Evolutionary conservation across 1,139 yeast species (phyloP).

Genomic region (Entelexis paramagnoliae): DNA sequence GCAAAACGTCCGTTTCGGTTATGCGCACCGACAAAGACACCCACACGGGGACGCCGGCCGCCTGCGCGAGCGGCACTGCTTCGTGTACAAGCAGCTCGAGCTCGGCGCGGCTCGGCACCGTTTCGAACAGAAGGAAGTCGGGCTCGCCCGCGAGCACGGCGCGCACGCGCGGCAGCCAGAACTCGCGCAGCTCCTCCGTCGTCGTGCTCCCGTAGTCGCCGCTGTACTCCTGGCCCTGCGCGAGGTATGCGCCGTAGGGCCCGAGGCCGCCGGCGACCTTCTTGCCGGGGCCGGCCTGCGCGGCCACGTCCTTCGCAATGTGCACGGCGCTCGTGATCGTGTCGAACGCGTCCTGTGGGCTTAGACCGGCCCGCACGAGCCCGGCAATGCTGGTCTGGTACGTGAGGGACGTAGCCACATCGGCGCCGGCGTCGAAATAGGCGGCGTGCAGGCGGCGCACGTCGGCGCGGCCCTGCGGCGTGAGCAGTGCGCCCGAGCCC

Average conservation of each 20-base stretch:
- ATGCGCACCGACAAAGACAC: conserved; percentile 34
- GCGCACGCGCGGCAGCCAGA: conserved; percentile 43
- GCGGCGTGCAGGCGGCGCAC: conserved; percentile 43
- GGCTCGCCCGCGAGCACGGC: conserved; percentile 37
- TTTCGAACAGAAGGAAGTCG: conserved; percentile 53
- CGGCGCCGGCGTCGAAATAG: conserved; percentile 47
- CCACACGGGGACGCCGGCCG: conserved; percentile 27
- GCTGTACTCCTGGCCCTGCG: conserved; percentile 59
- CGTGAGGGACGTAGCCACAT: conserved; percentile 48
- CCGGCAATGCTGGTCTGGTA: conserved; percentile 50
- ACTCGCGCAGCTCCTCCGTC: conserved; percentile 33
- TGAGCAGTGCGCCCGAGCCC: conserved; percentile 46
- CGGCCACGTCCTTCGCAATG: conserved; percentile 30
- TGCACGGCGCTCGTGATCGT: conserved; percentile 29
- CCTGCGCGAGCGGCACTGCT: conserved; percentile 23
- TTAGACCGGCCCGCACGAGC: conserved; percentile 31
- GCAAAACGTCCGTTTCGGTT: not conserved
- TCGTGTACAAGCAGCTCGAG: conserved; percentile 33
- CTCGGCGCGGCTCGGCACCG: conserved; percentile 51
- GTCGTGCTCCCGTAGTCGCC: conserved; percentile 42
- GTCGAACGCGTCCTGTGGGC: conserved; percentile 30
- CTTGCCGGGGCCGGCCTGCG: conserved; percentile 12
- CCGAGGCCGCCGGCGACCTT: conserved; percentile 55
- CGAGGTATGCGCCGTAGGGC: conserved; percentile 58
- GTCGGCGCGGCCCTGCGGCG: conserved; percentile 37